Percentiles rank a stretch among this genome's conserved stretches.
Conservation (phyloP, 2,329 filamentous ascomycete species). For the Penicillium palitans region DNA sequence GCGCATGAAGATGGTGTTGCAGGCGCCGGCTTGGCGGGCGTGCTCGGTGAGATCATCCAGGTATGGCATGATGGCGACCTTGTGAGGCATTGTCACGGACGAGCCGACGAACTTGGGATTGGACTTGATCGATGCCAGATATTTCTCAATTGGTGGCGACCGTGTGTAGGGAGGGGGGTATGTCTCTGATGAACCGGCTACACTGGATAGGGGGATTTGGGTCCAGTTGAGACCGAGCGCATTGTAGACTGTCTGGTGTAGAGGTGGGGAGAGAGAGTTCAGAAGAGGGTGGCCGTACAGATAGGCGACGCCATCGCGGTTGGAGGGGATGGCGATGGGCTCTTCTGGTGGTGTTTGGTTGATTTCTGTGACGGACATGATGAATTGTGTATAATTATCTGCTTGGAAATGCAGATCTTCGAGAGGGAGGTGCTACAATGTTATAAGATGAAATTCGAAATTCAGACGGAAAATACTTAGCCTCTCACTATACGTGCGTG, state of each 20-base stretch:
- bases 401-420: not conserved
- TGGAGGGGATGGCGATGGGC: constrained; percentile 32
- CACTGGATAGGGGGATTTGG: constrained; percentile 49
- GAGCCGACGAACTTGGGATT: constrained; percentile 57
- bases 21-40: constrained; percentile 70
- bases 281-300: constrained; percentile 58
- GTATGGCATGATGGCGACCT: constrained; percentile 71
- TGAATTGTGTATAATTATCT: constrained; percentile 5
- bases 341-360: constrained; percentile 29
- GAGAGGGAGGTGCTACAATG: not conserved
- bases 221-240: constrained; percentile 54
- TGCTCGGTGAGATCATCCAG: constrained; percentile 73
- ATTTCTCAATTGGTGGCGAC: constrained; percentile 38
- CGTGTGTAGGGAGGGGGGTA: constrained; percentile 38
- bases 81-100: constrained; percentile 81
- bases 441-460: constrained; percentile 4
- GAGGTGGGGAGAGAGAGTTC: constrained; percentile 57
- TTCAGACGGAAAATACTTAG: constrained; percentile 2
- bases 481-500: not conserved
- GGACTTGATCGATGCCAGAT: constrained; percentile 36
- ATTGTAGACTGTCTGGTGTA: constrained; percentile 57
- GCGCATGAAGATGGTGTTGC: constrained; percentile 74
- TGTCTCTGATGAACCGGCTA: constrained; percentile 30
- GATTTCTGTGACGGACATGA: constrained; percentile 25
- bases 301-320: constrained; percentile 54